Percentiles rank a stretch among this genome's conserved stretches.
Conservation (phyloP, 2,329 filamentous ascomycete genomes). For the Metarhizium humberi region DNA sequence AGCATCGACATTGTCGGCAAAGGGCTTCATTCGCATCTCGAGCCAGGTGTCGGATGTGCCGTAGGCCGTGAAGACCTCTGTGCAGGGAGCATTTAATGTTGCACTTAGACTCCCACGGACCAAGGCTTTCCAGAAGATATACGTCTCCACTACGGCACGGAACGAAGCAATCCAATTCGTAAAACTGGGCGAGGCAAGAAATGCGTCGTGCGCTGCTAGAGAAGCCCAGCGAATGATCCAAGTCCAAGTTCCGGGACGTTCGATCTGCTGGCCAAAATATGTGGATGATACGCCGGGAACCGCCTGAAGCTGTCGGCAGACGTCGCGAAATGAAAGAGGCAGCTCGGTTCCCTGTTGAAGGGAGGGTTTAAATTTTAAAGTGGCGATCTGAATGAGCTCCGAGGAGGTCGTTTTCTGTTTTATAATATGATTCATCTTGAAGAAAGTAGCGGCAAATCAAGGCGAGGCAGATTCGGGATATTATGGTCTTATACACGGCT, state of each 20-base stretch:
- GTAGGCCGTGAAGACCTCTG: conserved; percentile 28
- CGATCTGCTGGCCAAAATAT: conserved; percentile 25
- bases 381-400: conserved; percentile 20
- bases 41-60: conserved; percentile 22
- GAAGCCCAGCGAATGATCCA: conserved; percentile 26
- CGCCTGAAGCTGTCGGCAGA: conserved; percentile 19
- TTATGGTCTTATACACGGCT: background rate
- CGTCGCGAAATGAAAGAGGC: conserved; percentile 10
- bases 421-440: conserved; percentile 8
- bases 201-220: conserved; percentile 24
- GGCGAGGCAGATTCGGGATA: background rate
- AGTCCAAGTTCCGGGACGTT: conserved; percentile 22
- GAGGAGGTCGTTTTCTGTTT: conserved; percentile 16
- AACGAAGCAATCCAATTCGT: conserved; percentile 30
- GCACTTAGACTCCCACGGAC: conserved; percentile 12
- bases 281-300: conserved; percentile 22
- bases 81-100: conserved; percentile 26
- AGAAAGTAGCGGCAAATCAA: background rate
- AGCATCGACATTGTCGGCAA: conserved; percentile 14
- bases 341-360: conserved; percentile 14
- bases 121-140: conserved; percentile 14
- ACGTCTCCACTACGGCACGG: conserved; percentile 19
- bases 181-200: conserved; percentile 30
- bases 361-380: conserved; percentile 21
- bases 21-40: conserved; percentile 19